Evolutionary conservation across 306 rosid species (phyloP), one percentile per base, ranked within the genome.

Genomic region (Trifolium repens): DNA sequence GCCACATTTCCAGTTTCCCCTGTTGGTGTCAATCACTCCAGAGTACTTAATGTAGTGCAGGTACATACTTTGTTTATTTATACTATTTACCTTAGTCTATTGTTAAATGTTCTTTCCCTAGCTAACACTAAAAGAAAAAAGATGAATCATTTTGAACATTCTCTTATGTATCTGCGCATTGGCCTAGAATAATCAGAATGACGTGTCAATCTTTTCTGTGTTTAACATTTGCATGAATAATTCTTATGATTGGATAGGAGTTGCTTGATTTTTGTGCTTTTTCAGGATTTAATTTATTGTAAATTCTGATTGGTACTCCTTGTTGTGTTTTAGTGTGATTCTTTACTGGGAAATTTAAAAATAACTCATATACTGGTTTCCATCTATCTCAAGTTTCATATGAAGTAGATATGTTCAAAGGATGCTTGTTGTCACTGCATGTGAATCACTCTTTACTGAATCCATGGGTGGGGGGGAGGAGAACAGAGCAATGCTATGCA

Each of bases 11-110:
- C 90, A 7, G 89, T 90, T 50, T 90, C 98, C 74, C 92, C 98
- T 39, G 89, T 96, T 24, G 98, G 89, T 71, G 96, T 92, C 52
- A 74, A 88, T 83, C 98, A 92, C 85, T 89, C 98, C 79, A 96
- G 91, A 89, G 96, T 96, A 27, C 94, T 96, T 60, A 90, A 96
- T 87, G 91, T 78, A 2, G 97, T 96, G 78, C 99, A 96, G 98
- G 99, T 91, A 80, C 78, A 9, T 32, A 15, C 69, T 80, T 37
- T 16, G 32, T 80, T 68, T 14, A 3, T 60, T 30, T 22, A 47
- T 59, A 27, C 40, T 26, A 6, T 76, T 68, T 52, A 46, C 54
- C 22, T 50, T 57, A 5, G 9, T 61, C 64, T 16, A 49, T 44
- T 7, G 27, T 49, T 55, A 19, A 40, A 17, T 39, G 27, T 52